Base-by-base conservation (phyloP, 192 early-diverging fungal species). In the Piromyces finnis region DNA sequence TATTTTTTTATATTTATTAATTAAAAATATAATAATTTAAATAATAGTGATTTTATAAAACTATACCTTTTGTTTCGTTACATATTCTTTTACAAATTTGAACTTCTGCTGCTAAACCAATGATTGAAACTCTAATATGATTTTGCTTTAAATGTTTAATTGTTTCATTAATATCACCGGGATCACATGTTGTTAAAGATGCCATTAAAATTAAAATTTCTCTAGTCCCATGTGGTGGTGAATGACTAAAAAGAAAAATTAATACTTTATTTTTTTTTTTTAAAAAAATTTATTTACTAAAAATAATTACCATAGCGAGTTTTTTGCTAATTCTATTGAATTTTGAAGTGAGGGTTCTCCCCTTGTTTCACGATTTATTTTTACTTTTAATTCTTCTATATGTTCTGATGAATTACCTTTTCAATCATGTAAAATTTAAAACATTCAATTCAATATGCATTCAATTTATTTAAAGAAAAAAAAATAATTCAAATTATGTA, bases 321-420 rank as follows among this genome's bases (percentile, higher is more conserved):
- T 88, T 80, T 94, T 88, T 3, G 92, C 94, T 82, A 98, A 81
- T 79, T 96, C 94, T 77, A 99, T 81, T 2, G 95, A 91, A 81
- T 99, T 99, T 84, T 99, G 96, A 30, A 99, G 81, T 0, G 95
- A 97, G 0, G 96, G 94, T 79, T 97, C 95, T 6, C 97, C 95
- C 6, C 89, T 87, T 30, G 90, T 84, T 77, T 95, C 95, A 77
- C 85, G 86, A 81, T 92, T 93, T 29, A 84, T 86, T 80, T 90
- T 90, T 0, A 87, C 86, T 78, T 89, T 86, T 28, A 98, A 80
- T 22, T 90, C 92, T 5, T 82, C 78, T 9, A 95, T 87, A 82
- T 97, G 94, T 80, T 98, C 94, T 51, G 87, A 90, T 6, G 94
- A 93, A 81, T 97, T 89, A 87, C 85, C 88, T 88, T 37, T 28